Base-by-base conservation (phyloP, 345 rosid genomes). In the Mercurialis annua region DNA sequence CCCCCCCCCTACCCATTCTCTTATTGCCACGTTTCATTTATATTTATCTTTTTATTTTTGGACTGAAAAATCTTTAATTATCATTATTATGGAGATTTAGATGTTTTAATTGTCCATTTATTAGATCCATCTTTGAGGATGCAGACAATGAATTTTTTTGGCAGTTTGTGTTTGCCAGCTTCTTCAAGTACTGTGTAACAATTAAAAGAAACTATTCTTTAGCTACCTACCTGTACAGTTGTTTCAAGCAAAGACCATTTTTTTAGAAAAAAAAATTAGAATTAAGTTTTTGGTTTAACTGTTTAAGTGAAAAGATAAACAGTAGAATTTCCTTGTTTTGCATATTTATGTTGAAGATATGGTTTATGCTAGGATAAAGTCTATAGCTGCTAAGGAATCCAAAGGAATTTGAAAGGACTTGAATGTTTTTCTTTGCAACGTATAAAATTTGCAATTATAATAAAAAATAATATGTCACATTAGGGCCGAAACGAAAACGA, bases 101-200 rank as follows among this genome's bases (percentile, higher is more conserved):
- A 9, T 36, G 68, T 34, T 33, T 6, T 33, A 38, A 34, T 51
- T 64, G 46, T 46, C 34, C 38, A 16, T 21, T 48, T 21, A 3
- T 40, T 40, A 7, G 34, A 0, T 21, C 36, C 10, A 1, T 26
- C 65, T 17, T 36, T 8, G 23, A 17, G 1, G 9, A 8, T 11
- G 34, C 14, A 43, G 51, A 44, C 62, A 47, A 33, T 58, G 33
- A 59, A 58, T 58, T 33, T 58, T 33, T 23, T 67, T 54, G 64
- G 64, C 71, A 2, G 63, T 20, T 67, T 14, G 44, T 55, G 18
- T 30, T 56, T 47, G 71, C 23, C 64, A 44, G 71, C 62, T 55
- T n/a, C 70, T 56, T 15, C 21, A 43, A 27, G 54, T n/a, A 29
- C 62, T 54, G 54, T 56, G 26, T 29, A 21, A 40, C 20, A 20